These are phyloP conservation scores for Papilionanthe hybrid DNA, from an alignment of 116 monocot species.

Conservation along the genomic window DNA sequence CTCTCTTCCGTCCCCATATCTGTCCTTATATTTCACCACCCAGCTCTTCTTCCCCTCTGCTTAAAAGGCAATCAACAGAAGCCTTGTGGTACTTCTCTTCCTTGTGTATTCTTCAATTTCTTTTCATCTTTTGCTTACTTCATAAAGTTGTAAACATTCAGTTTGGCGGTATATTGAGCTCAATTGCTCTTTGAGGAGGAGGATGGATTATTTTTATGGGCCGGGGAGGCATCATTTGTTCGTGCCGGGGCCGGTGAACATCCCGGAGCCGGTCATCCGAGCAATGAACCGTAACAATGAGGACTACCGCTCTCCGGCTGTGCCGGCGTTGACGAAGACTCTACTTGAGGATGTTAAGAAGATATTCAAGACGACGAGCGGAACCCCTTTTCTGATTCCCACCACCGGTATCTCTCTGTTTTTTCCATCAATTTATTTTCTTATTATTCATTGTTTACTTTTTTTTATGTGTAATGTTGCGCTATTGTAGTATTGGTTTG, in stretches of 20 bases:
- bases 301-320: slow-evolving; percentile 83
- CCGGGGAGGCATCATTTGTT: slow-evolving; percentile 88
- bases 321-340: slow-evolving; percentile 78
- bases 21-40: no score
- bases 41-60: not conserved
- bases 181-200: not conserved
- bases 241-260: slow-evolving; percentile 93
- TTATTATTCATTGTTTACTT: no score
- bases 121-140: not conserved
- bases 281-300: slow-evolving; percentile 97
- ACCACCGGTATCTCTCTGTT: slow-evolving; percentile 54
- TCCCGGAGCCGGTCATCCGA: slow-evolving; percentile 80
- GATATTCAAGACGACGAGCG: slow-evolving; percentile 90
- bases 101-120: not conserved
- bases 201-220: slow-evolving; percentile 80
- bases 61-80: not conserved
- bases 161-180: no score
- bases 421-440: no score
- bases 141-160: not conserved
- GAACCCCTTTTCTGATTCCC: slow-evolving; percentile 77
- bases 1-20: no score
- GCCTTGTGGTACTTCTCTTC: not conserved
- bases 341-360: slow-evolving; percentile 95
- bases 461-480: no score
- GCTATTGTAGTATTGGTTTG: not conserved